Percentiles rank a stretch among this genome's conserved stretches.
Conservation (phyloP, 2,329 filamentous ascomycete species). For the Colletotrichum liriopes region DNA sequence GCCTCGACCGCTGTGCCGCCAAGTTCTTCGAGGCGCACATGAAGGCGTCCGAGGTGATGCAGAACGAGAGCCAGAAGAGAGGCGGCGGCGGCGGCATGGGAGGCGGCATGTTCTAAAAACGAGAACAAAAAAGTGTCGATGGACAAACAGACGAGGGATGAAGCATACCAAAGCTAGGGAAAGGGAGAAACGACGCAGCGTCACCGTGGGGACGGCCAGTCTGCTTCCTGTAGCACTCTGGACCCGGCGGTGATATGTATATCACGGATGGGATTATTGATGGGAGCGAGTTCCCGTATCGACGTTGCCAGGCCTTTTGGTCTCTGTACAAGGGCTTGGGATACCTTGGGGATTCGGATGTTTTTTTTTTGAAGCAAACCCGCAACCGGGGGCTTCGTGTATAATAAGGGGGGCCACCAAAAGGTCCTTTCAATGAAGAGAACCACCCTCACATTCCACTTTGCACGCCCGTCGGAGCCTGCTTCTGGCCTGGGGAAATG, state of each 20-base stretch:
- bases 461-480: background rate
- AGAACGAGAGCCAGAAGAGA: slow-evolving; percentile 83
- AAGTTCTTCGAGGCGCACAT: slow-evolving; percentile 99
- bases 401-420: slow-evolving; percentile 3
- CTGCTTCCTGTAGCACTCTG: slow-evolving; percentile 1
- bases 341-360: background rate
- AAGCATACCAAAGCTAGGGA: background rate
- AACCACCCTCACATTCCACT: slow-evolving; percentile 7
- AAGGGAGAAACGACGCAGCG: background rate
- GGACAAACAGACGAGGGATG: background rate
- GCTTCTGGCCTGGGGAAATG: background rate
- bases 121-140: background rate
- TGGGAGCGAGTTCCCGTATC: background rate
- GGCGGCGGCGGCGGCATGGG: slow-evolving; percentile 68
- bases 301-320: background rate
- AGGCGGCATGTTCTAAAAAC: slow-evolving; percentile 61
- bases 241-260: background rate
- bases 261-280: slow-evolving; percentile 14
- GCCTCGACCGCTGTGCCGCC: slow-evolving; percentile 95
- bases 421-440: slow-evolving; percentile 9
- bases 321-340: background rate
- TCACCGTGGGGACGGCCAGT: background rate
- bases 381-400: slow-evolving; percentile 16
- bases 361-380: slow-evolving; percentile 18
- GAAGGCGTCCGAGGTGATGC: slow-evolving; percentile 98